Percentiles rank a stretch among this genome's conserved stretches.
Evolutionary conservation across 169 alveolate species (phyloP).

Genomic region (Blepharisma undulans): DNA sequence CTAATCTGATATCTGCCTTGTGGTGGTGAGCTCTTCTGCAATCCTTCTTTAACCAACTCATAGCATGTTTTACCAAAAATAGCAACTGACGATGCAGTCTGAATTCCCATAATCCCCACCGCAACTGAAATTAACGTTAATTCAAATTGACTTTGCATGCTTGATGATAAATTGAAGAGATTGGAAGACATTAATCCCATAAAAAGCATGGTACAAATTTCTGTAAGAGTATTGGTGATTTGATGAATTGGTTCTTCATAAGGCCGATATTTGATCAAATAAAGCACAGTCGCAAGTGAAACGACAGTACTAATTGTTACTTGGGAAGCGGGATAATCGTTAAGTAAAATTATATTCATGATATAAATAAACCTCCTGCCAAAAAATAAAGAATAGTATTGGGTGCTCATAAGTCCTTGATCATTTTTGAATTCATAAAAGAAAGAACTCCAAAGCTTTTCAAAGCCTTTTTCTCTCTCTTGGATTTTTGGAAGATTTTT

Average conservation of each 20-base stretch:
- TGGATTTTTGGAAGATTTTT: background rate
- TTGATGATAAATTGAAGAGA: background rate
- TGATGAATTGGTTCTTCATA: background rate
- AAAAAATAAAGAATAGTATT: slow-evolving; percentile 1
- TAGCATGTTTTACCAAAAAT: background rate
- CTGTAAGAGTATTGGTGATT: background rate
- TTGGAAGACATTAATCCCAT: background rate
- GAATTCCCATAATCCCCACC: background rate
- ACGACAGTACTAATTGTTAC: background rate
- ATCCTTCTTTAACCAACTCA: background rate
- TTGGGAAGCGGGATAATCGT: background rate
- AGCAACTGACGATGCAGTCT: background rate
- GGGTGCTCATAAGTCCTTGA: slow-evolving; percentile 3
- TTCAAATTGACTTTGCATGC: background rate
- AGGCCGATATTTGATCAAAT: background rate
- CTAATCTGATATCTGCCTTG: background rate
- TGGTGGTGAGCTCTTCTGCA: background rate
- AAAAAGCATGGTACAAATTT: background rate
- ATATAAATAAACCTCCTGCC: background rate
- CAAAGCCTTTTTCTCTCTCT: background rate
- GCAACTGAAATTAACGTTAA: background rate
- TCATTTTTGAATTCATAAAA: slow-evolving; percentile 31
- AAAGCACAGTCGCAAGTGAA: background rate
- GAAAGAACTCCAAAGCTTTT: background rate
- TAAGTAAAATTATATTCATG: background rate